Base-by-base conservation (phyloP, 129 eudicot genomes). In the Flaveria linearis region DNA sequence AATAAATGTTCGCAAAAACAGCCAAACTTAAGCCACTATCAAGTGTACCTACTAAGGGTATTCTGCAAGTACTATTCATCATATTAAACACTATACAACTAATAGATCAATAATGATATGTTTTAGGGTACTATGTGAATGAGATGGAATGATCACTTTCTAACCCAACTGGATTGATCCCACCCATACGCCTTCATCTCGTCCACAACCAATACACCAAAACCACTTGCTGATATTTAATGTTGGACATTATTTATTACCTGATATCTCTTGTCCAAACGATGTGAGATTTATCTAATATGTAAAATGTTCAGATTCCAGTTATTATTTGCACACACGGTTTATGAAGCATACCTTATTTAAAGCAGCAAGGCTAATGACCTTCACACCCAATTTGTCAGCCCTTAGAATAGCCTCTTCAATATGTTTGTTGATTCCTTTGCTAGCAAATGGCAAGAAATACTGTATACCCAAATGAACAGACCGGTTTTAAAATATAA, bases 311-410 rank as follows among this genome's bases (percentile, higher is more conserved):
- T 10, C 1, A 14, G 3, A 45, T 10, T 45, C 12, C 13, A 45
- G 14, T 45, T 45, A 10, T 36, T 36, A 5, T 36, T 5, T n/a
- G n/a, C 22, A 52, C 9, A 3, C 12, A 18, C 10, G 71, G 63
- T 62, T 22, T 36, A 36, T 36, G 16, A 12, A 26, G 71, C 57
- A 18, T 43, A 93, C 98, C 96, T 94, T 94, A 73, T 94, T 94
- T 42, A 94, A 82, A 60, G 98, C 98, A 68, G 98, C 98, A 45
- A 94, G 97, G 81, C 98, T 94, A 68, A 94, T 86, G 30, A 94
- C 98, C 76, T 94, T 88, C 18, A 94, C 90, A n/a, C 98, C 98
- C 82, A 94, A 71, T 78, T 79, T 87, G 61, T 94, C 87, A 16
- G 98, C 98, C 73, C 88, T 88, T 1, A 94, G 87, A 71, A 94